Conservation (phyloP, 2,329 filamentous ascomycete genomes). For the Lithohypha guttulata region DNA sequence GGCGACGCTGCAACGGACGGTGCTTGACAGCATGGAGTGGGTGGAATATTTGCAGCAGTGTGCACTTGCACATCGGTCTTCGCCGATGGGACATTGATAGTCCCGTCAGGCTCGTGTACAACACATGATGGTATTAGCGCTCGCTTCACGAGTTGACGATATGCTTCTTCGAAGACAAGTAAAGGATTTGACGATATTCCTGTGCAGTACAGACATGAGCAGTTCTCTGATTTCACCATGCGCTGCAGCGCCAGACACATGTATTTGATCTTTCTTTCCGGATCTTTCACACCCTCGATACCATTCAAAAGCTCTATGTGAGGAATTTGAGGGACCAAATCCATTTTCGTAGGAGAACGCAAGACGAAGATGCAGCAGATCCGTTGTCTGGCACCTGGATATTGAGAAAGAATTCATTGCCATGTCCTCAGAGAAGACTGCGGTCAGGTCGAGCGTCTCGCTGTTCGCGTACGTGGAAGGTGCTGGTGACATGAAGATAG, state of each 20-base stretch:
- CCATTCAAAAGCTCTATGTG: background rate
- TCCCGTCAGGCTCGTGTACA: background rate
- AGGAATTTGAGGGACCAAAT: no score
- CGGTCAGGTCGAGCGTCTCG: no score
- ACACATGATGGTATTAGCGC: background rate
- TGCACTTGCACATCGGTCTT: background rate
- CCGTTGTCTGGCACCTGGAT: no score
- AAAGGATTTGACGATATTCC: background rate
- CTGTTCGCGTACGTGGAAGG: no score
- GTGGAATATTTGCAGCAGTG: background rate
- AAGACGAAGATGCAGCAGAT: no score
- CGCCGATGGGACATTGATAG: background rate
- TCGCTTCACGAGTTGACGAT: background rate
- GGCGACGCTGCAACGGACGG: background rate
- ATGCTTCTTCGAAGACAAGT: conserved; percentile 1
- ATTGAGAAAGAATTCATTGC: no score
- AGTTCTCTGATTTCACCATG: background rate
- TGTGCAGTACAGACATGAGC: conserved; percentile 4
- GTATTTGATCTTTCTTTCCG: background rate
- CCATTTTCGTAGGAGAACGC: no score
- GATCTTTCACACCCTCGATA: background rate
- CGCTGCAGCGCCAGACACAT: background rate
- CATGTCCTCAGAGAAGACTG: no score
- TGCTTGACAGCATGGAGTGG: background rate
- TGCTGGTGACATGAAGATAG: no score